Percentiles rank a stretch among this genome's conserved stretches.
phyloP scores from a whole-genome alignment of 2,329 filamentous ascomycete species.

The Teratosphaeria viscida region DNA sequence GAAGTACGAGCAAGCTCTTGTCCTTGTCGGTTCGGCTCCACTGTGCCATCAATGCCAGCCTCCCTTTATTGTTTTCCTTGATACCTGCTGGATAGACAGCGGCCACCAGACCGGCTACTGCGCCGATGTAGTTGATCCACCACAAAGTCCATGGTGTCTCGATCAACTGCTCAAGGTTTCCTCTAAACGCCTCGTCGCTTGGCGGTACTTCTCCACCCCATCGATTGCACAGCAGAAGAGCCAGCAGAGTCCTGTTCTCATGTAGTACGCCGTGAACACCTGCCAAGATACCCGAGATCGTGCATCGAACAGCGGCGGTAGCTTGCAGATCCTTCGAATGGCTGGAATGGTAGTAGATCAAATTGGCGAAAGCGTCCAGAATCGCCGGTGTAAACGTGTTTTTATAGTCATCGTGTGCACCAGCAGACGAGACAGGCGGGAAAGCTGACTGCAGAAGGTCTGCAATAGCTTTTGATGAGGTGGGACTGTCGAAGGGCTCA shows the following conservation, averaged over 20 bases:
- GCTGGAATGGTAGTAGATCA: slow-evolving; percentile 41
- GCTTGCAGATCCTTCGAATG: slow-evolving; percentile 42
- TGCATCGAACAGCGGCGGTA: slow-evolving; percentile 60
- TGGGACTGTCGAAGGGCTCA: slow-evolving; percentile 36
- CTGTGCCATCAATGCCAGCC: slow-evolving; percentile 31
- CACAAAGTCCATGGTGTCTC: slow-evolving; percentile 44
- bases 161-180: slow-evolving; percentile 43
- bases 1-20: background rate
- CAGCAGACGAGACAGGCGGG: slow-evolving; percentile 25
- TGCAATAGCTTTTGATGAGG: slow-evolving; percentile 38
- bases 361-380: slow-evolving; percentile 48
- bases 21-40: slow-evolving; percentile 20
- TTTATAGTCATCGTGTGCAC: slow-evolving; percentile 25
- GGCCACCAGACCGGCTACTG: slow-evolving; percentile 47
- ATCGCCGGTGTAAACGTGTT: slow-evolving; percentile 35
- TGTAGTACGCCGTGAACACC: slow-evolving; percentile 66
- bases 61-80: slow-evolving; percentile 28
- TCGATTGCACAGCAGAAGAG: slow-evolving; percentile 59
- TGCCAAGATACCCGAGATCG: slow-evolving; percentile 57
- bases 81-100: slow-evolving; percentile 52
- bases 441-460: slow-evolving; percentile 39
- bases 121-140: slow-evolving; percentile 57
- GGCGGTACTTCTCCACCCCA: slow-evolving; percentile 59
- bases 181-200: slow-evolving; percentile 45
- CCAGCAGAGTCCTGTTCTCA: slow-evolving; percentile 58